Evolutionary conservation across 768 basidiomycete species (phyloP), one percentile per base, ranked within the genome.

Genomic region (Suillus alpinus): DNA sequence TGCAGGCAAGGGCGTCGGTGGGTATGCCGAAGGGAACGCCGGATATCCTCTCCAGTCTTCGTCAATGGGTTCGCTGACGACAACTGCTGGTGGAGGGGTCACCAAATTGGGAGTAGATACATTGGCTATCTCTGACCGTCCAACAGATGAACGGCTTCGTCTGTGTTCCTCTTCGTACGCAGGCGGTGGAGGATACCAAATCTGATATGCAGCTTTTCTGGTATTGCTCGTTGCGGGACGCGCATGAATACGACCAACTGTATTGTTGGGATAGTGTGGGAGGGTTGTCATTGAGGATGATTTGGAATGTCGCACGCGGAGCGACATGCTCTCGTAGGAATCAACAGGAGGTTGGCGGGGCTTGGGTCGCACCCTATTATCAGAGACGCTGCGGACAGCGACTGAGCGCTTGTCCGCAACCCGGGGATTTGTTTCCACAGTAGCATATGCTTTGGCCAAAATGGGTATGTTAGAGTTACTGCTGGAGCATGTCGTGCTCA

Each of bases 31-130:
- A 34, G 90, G 90, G 57, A 91, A 87, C 18, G 86, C 78, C 13
- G 89, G 89, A 65, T 91, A 92, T 68, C 83, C 76, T 59, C 87
- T 75, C 88, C 88, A 91, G 64, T 91, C 88, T 43, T 88, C 83
- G n/a, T 75, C 69, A 71, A 68, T 63, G 67, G 76, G 61, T 77
- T 70, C 58, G 71, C 67, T 41, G 53, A 44, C 32, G 44, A 59
- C 31, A 44, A 39, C 53, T 6, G 5, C 23, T 46, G 23, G 60
- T 56, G 66, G 60, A 18, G 26, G 29, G 34, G 44, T 41, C 31
- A 36, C 12, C 37, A 32, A 20, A 61, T 60, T 41, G 16, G 31
- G 59, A n/a, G 57, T 56, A 41, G 63, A 59, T 7, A 49, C 13
- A 1, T 67, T 36, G 16, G 39, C 32, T 53, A 63, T 39, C 3